These are phyloP conservation scores for Cordyceps militaris DNA, from an alignment of 2,329 filamentous ascomycete species.

Conservation along the genomic window DNA sequence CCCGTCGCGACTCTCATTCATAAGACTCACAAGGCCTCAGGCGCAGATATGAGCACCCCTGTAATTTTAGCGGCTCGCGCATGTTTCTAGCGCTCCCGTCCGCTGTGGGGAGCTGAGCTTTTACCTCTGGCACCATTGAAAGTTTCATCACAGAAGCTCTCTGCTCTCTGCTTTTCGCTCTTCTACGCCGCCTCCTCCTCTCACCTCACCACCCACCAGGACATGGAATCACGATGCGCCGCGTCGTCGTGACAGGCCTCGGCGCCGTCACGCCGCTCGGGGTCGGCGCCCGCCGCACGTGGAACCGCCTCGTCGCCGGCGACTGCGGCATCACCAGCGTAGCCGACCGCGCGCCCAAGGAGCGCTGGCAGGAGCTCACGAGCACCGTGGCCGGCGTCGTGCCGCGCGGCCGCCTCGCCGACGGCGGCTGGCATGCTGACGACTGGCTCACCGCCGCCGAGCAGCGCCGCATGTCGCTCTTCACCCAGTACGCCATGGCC, in stretches of 20 bases:
- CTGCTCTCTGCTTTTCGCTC: too few species aligned
- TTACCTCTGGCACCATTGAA: not conserved
- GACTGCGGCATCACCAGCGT: conserved; percentile 76
- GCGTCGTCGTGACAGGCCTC: conserved; percentile 78
- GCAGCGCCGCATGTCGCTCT: conserved; percentile 76
- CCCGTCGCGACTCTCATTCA: too few species aligned
- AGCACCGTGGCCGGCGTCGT: conserved; percentile 82
- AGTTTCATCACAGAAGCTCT: too few species aligned
- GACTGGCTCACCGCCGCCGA: conserved; percentile 50
- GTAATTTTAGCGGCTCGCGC: too few species aligned
- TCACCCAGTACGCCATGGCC: conserved; percentile 85
- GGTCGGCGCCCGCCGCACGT: conserved; percentile 69
- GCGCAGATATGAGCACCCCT: not conserved
- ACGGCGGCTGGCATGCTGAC: conserved; percentile 42
- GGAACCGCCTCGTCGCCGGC: conserved; percentile 72
- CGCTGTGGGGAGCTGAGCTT: not conserved
- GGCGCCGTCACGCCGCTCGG: conserved; percentile 79
- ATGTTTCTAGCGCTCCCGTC: not conserved
- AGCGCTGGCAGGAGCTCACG: conserved; percentile 62
- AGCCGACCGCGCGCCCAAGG: conserved; percentile 47
- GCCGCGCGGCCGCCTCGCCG: conserved; percentile 39
- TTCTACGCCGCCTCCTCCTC: too few species aligned
- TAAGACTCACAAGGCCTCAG: too few species aligned
- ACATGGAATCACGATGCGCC: conserved; percentile 49
- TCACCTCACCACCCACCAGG: too few species aligned